Evolutionary conservation across 768 basidiomycete genomes (phyloP), one percentile per base, ranked within the genome.

Genomic region (Tulasnella sp.): DNA sequence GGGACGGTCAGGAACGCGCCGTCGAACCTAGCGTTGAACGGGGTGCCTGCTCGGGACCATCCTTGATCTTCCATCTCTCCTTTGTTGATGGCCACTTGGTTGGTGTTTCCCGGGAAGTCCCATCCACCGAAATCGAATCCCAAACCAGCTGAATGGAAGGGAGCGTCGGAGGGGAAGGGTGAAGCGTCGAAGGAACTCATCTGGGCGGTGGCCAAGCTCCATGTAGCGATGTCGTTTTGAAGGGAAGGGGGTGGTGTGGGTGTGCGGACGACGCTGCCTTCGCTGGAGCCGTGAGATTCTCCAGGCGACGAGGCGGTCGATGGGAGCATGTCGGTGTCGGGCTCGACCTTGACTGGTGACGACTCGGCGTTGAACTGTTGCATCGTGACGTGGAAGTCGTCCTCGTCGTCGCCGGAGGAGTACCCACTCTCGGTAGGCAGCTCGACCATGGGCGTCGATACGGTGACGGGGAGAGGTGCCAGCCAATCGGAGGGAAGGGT

Each of bases 351-450:
- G 72, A 80, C 79, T 2, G 74, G 72, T 5, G 79, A 79, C 72
- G 72, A 48, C 69, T 73, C 72, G 69, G 28, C 41, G 72, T 73
- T 37, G 72, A 80, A 80, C 41, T 80, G 6, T n/a, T 75, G 69
- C 79, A 80, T 80, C 20, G 79, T 80, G 44, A 80, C 79, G 46
- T 80, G 79, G 79, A 80, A 80, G 58, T 80, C 79, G 74, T 80
- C 79, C 79, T 80, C 79, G 48, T 80, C 79, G 48, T 80, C 79
- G 50, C 46, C 42, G 42, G 79, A 80, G 69, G 40, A 42, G 74
- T 75, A 42, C 1, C 41, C 46, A 37, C 40, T 48, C 14, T 75
- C 74, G 11, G 74, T 48, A 24, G 40, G 40, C 9, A 75, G 41
- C 24, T 42, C 74, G 5, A 48, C 41, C 74, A 75, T 40, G 12